phyloP scores from a whole-genome alignment of 176 grass and related monocot genomes.

The Poa annua region DNA sequence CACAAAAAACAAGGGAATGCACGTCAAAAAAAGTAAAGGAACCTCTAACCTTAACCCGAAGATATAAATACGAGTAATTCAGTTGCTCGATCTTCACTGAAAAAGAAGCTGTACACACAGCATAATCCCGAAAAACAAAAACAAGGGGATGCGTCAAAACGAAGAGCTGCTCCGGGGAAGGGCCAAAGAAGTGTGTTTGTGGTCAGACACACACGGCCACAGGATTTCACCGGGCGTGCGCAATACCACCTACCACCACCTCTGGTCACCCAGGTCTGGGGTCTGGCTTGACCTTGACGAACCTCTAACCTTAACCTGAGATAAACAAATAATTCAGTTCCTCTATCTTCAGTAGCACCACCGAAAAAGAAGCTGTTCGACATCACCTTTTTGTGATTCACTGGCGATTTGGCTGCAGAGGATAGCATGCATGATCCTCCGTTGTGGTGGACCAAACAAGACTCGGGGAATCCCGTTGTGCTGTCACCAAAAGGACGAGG shows the following conservation, averaged over 20 bases:
- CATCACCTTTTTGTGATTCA: not conserved
- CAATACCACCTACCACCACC: too few relatives aligned
- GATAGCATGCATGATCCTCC: not conserved
- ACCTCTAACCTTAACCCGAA: too few relatives aligned
- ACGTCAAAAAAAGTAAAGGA: too few relatives aligned
- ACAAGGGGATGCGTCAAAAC: not conserved
- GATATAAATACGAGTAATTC: too few relatives aligned
- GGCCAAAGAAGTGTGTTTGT: too few relatives aligned
- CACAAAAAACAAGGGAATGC: too few relatives aligned
- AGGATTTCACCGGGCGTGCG: too few relatives aligned
- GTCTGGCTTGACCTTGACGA: not conserved
- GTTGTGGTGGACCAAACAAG: constrained; percentile 31
- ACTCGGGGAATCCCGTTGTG: constrained; percentile 25
- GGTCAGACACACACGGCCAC: too few relatives aligned
- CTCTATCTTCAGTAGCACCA: not conserved
- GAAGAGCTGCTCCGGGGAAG: not conserved
- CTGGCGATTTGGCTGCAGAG: not conserved
- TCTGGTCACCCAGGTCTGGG: not conserved
- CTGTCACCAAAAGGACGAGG: constrained; percentile 28
- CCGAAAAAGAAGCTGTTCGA: not conserved
- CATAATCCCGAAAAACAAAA: too few relatives aligned
- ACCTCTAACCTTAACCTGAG: not conserved
- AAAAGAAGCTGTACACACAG: too few relatives aligned
- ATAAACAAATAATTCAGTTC: not conserved
- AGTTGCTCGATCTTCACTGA: too few relatives aligned